These are phyloP conservation scores for Lactifluus volemus DNA, from an alignment of 768 basidiomycete species.

Conservation along the genomic window DNA sequence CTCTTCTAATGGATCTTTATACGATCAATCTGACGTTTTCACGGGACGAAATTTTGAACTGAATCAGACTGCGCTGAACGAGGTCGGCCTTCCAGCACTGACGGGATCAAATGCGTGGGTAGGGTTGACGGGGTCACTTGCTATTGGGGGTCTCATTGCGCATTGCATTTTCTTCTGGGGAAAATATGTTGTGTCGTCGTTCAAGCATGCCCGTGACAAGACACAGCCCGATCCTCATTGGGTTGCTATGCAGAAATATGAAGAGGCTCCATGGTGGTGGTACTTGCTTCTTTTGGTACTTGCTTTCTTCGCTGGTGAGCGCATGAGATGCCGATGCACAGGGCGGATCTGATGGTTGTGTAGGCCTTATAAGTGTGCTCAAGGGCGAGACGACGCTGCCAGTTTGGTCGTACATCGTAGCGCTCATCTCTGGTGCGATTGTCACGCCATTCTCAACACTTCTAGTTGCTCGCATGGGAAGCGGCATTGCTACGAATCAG, in stretches of 20 bases:
- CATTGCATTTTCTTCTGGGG: slow-evolving; percentile 52
- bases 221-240: slow-evolving; percentile 51
- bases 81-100: slow-evolving; percentile 34
- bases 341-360: background rate
- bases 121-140: slow-evolving; percentile 38
- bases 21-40: slow-evolving; percentile 47
- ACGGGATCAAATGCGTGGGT: slow-evolving; percentile 46
- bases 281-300: slow-evolving; percentile 40
- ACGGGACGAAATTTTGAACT: slow-evolving; percentile 37
- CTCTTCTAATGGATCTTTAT: slow-evolving; percentile 43
- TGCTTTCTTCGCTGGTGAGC: slow-evolving; percentile 47
- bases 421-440: slow-evolving; percentile 40
- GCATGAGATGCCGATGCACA: background rate
- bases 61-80: slow-evolving; percentile 44
- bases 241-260: slow-evolving; percentile 51
- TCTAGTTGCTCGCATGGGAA: slow-evolving; percentile 51
- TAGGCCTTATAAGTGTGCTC: slow-evolving; percentile 32
- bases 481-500: slow-evolving; percentile 49
- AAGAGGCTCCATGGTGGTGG: slow-evolving; percentile 57
- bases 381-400: slow-evolving; percentile 54
- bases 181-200: slow-evolving; percentile 38
- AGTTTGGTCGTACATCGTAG: slow-evolving; percentile 54
- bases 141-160: slow-evolving; percentile 46
- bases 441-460: slow-evolving; percentile 47
- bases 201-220: slow-evolving; percentile 38